phyloP scores from a whole-genome alignment of 148 eudicot genomes.

The Chenopodium quinoa region DNA sequence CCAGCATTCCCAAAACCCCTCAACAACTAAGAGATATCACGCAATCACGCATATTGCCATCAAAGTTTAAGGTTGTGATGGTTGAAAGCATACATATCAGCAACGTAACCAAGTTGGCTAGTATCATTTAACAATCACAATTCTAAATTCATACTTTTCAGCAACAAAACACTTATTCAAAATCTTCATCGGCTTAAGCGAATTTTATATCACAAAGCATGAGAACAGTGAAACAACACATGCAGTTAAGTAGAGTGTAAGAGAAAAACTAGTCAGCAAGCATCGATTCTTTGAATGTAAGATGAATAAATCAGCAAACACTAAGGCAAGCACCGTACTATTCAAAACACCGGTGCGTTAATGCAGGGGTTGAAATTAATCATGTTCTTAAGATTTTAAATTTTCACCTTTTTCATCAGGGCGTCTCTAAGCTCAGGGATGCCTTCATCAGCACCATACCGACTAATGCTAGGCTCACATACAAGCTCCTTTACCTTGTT shows the following conservation, averaged over 20 bases:
- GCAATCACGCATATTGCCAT: background rate
- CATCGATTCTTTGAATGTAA: background rate
- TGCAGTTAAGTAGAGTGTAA: background rate
- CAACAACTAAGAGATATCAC: background rate
- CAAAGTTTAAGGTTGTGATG: background rate
- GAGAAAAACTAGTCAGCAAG: background rate
- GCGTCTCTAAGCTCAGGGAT: slow-evolving; percentile 88
- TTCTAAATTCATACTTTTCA: background rate
- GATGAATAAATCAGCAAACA: background rate
- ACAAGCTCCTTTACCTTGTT: slow-evolving; percentile 69
- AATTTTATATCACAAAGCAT: background rate
- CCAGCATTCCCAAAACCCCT: background rate
- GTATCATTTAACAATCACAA: background rate
- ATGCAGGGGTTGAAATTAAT: background rate
- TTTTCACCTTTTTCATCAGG: slow-evolving; percentile 60
- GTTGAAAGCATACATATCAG: background rate
- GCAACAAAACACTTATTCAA: background rate
- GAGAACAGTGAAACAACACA: background rate
- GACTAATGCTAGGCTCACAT: slow-evolving; percentile 81
- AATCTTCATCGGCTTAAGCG: background rate
- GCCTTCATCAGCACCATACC: slow-evolving; percentile 97
- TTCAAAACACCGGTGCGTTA: background rate
- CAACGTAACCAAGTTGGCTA: background rate
- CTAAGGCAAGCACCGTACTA: background rate
- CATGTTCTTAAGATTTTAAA: background rate